Conservation (phyloP, 1,284 basidiomycete genomes). For the Cryptococcus sp. region DNA sequence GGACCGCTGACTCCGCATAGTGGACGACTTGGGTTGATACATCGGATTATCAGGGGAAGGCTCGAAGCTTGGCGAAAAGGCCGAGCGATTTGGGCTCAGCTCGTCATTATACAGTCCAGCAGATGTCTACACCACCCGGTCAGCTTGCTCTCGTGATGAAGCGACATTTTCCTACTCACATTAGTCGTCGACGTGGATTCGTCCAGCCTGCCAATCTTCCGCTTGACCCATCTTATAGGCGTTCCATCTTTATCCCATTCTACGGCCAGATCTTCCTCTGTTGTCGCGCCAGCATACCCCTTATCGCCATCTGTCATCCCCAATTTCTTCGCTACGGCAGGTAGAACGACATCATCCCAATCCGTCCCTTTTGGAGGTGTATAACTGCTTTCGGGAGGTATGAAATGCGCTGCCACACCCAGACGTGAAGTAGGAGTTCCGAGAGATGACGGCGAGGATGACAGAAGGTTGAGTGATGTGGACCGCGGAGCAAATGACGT, state of each 20-base stretch:
- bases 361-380: slow-evolving; percentile 51
- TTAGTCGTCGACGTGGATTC: slow-evolving; percentile 3
- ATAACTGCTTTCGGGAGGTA: slow-evolving; percentile 44
- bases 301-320: slow-evolving; percentile 53
- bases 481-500: slow-evolving; percentile 22
- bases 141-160: not conserved
- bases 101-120: no score
- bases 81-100: slow-evolving; percentile 1
- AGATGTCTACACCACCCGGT: not conserved
- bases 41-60: slow-evolving; percentile 35
- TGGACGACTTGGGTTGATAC: slow-evolving; percentile 13
- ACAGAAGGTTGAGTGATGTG: slow-evolving; percentile 30
- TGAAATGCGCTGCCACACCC: slow-evolving; percentile 46
- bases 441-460: slow-evolving; percentile 9
- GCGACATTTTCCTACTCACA: slow-evolving; percentile 1
- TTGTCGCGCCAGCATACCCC: not conserved
- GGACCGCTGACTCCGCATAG: slow-evolving; percentile 8
- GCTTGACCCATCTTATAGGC: slow-evolving; percentile 46
- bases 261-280: slow-evolving; percentile 45
- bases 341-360: slow-evolving; percentile 61
- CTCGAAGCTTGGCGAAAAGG: slow-evolving; percentile 36
- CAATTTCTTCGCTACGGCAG: slow-evolving; percentile 78
- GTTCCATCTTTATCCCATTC: slow-evolving; percentile 51
- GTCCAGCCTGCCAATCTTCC: slow-evolving; percentile 7
- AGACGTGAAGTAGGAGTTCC: slow-evolving; percentile 21